Evolutionary conservation across 1,284 basidiomycete species (phyloP), one percentile per base, ranked within the genome.

Genomic region (Serendipita sp.): DNA sequence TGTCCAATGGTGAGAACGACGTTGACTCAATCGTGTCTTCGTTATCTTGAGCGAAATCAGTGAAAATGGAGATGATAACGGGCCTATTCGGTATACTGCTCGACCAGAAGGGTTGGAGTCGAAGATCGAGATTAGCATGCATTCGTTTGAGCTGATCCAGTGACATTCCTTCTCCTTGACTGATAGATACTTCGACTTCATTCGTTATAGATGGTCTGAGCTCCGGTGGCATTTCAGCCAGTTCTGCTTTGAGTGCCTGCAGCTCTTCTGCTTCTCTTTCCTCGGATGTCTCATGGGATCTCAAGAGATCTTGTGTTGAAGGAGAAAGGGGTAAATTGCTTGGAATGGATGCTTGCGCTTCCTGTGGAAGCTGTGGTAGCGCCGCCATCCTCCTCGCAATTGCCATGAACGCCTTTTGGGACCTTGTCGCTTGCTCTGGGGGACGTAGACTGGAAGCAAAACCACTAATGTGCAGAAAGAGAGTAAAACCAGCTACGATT

Each of bases 91-190:
- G 69, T 0, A 91, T 74, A 0, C 80, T 80, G 6, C 83, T 82
- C 1, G 84, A 80, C 87, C 85, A 92, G 73, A 93, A 92, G 0
- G 86, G 83, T 55, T 80, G 82, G 26, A 93, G 74, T 0, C 91
- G 82, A 4, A 76, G 72, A 69, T 91, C 87, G 2, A 93, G 77
- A 67, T 91, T 92, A 13, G 77, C 76, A 67, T 91, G 86, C 62
- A 85, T 75, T 35, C 80, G 79, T 2, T 76, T 77, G 5, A 85
- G 67, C 49, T 79, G 74, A 1, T 67, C 67, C n/a, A 69, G 71
- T 71, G 63, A 45, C 61, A 43, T 64, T 38, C 50, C 50, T 60
- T 61, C 38, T 34, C 61, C 62, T 38, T 49, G 35, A 12, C 6
- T 38, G 12, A 38, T 12, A 62, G 53, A 49, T 30, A 34, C 62